Evolutionary conservation across 768 basidiomycete genomes (phyloP).

Genomic region (Termitomyces sp.): DNA sequence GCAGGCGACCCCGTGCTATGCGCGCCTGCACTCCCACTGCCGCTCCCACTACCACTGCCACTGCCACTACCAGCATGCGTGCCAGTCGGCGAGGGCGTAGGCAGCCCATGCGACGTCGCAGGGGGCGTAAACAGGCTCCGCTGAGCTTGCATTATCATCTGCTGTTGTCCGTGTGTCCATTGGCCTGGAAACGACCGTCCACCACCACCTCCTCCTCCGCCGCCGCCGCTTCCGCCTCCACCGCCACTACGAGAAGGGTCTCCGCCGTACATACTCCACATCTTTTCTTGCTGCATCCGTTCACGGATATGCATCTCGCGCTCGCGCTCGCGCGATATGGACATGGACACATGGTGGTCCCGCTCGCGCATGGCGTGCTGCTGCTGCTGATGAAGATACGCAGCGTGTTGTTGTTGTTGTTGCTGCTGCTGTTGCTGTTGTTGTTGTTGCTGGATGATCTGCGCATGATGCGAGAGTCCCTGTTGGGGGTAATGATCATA

Average conservation of each 20-base stretch:
- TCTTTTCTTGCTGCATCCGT: conserved; percentile 19
- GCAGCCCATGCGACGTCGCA: conserved; percentile 31
- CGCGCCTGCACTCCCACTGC: background rate
- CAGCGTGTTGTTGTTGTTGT: conserved; percentile 7
- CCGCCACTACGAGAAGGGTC: background rate
- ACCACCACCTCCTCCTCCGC: background rate
- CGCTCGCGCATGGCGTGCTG: conserved; percentile 2
- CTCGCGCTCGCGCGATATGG: conserved; percentile 1
- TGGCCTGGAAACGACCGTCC: background rate
- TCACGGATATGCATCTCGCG: conserved; percentile 11
- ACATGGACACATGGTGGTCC: background rate
- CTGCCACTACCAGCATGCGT: background rate
- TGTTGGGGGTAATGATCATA: conserved; percentile 16
- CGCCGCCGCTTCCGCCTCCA: background rate
- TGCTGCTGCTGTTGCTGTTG: background rate
- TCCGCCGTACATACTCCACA: conserved; percentile 23
- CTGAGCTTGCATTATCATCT: conserved; percentile 24
- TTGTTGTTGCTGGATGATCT: conserved; percentile 2
- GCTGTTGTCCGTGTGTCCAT: conserved; percentile 9
- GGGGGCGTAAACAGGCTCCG: conserved; percentile 38
- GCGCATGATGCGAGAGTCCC: conserved; percentile 14
- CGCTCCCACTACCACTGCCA: no score
- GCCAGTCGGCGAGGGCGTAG: conserved; percentile 16
- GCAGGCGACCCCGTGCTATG: conserved; percentile 2
- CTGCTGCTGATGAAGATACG: conserved; percentile 8